Evolutionary conservation across 2,329 filamentous ascomycete genomes (phyloP).

Genomic region (Colletotrichum cuscutae): DNA sequence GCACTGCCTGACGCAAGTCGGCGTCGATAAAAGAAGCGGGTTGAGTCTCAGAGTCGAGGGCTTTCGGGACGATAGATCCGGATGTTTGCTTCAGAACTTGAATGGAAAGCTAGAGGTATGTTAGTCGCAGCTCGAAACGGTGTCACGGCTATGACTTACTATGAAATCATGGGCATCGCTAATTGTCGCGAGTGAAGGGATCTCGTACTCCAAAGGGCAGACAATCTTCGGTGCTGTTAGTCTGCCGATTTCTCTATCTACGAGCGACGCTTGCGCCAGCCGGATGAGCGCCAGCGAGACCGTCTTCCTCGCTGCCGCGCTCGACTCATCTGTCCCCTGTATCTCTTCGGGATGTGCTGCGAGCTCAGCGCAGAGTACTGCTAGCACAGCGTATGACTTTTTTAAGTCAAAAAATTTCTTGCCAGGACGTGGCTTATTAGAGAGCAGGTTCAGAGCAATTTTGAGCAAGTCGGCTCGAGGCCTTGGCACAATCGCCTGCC

Average conservation of each 20-base stretch:
- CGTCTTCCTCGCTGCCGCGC: conserved; percentile 43
- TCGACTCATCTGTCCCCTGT: conserved; percentile 40
- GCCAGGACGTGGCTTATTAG: conserved; percentile 1
- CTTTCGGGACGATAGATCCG: conserved; percentile 35
- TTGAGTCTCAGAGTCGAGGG: conserved; percentile 35
- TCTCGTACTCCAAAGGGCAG: conserved; percentile 51
- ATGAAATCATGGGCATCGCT: conserved; percentile 51
- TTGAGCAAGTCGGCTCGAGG: conserved; percentile 16
- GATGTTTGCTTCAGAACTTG: conserved; percentile 42
- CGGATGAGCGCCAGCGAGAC: conserved; percentile 51
- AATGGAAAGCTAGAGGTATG: conserved; percentile 41
- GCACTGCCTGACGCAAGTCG: conserved; percentile 39
- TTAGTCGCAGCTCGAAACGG: background rate
- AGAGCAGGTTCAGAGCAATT: conserved; percentile 13
- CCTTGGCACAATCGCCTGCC: conserved; percentile 42
- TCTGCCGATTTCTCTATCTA: conserved; percentile 46
- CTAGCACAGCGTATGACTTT: conserved; percentile 52
- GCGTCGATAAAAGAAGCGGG: conserved; percentile 40
- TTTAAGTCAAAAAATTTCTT: conserved; percentile 38
- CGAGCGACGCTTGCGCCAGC: conserved; percentile 49
- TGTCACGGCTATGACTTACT: conserved; percentile 44
- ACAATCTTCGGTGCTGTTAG: conserved; percentile 55
- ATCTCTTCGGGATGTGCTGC: conserved; percentile 46
- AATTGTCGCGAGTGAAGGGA: conserved; percentile 39
- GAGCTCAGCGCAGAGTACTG: conserved; percentile 55